Evolutionary conservation across 192 early-diverging fungal genomes (phyloP).

Genomic region (Dimargaris cristalligena): DNA sequence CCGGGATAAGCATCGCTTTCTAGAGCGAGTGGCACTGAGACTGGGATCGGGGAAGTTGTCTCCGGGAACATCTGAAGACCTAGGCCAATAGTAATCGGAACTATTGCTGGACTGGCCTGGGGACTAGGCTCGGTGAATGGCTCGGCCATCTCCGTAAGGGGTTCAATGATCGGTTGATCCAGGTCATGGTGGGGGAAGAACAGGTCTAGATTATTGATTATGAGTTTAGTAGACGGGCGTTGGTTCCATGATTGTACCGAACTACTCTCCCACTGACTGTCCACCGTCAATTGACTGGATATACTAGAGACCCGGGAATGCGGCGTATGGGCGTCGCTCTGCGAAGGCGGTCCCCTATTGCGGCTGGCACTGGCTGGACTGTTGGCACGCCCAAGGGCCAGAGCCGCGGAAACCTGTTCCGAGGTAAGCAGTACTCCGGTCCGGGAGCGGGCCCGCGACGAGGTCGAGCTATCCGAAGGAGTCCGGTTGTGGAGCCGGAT

Average conservation of each 20-base stretch:
- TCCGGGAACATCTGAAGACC: background rate
- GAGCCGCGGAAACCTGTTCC: background rate
- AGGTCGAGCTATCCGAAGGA: background rate
- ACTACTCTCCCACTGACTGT: background rate
- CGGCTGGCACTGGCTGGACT: background rate
- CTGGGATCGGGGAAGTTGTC: background rate
- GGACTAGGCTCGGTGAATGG: constrained; percentile 1
- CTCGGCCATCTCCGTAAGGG: constrained; percentile 18
- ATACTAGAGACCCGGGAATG: background rate
- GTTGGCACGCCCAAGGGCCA: background rate
- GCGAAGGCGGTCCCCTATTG: no score
- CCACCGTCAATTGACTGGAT: background rate
- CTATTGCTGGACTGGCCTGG: background rate
- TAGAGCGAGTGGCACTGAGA: no score
- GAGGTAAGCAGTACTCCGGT: background rate
- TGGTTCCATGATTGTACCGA: constrained; percentile 8
- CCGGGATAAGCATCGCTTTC: background rate
- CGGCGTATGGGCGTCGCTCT: background rate
- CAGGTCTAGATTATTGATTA: constrained; percentile 47
- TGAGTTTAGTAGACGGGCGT: constrained; percentile 45
- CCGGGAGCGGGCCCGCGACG: background rate
- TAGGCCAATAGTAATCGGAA: background rate
- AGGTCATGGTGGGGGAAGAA: constrained; percentile 63
- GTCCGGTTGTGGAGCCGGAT: background rate
- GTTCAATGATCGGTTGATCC: constrained; percentile 48